Evolutionary conservation across 2,329 filamentous ascomycete species (phyloP), one percentile per base, ranked within the genome.

Genomic region (Venturia aucupariae): DNA sequence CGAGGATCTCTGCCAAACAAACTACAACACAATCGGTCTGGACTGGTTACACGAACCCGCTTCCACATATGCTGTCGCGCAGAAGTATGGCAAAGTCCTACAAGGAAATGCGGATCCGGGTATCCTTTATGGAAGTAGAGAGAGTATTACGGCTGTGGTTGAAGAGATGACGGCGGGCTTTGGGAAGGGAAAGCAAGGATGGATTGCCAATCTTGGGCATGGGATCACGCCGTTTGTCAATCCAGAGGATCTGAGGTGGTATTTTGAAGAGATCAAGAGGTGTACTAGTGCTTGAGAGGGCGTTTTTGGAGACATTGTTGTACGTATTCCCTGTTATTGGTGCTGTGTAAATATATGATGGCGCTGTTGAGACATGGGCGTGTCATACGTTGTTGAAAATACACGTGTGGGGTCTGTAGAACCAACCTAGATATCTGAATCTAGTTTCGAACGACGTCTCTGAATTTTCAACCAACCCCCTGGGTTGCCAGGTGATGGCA

Each of bases 31-130:
- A 44, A 89, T 99, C 65, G 91, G 94, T 5, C 81, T 99, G 68
- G 94, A 99, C 77, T 99, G 94, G 94, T 81, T 95, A 60, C 90
- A 97, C 71, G 91, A 94, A 71, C 90, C 94, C 13, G 88, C 87
- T 2, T 86, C 94, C 69, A 92, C 94, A 13, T 87, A 90, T 70
- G 87, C 86, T 72, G 85, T 92, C 69, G 90, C 93, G 42, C 76
- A 77, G 66, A 75, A 71, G 85, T 88, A 71, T 82, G 90, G 73
- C 80, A 95, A 75, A 82, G 89, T 91, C 0, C 81, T 99, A 67
- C 94, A 99, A 76, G 94, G 94, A 61, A 99, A 99, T 74, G 92
- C 94, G 27, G 94, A 99, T 73, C 94, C 94, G 0, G 94, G 94
- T 44, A 85, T 96, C 27, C 77, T 99, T 60, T 99, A 99, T 72